Conservation (phyloP, 2,329 filamentous ascomycete species). For the Hymenoscyphus albidus region DNA sequence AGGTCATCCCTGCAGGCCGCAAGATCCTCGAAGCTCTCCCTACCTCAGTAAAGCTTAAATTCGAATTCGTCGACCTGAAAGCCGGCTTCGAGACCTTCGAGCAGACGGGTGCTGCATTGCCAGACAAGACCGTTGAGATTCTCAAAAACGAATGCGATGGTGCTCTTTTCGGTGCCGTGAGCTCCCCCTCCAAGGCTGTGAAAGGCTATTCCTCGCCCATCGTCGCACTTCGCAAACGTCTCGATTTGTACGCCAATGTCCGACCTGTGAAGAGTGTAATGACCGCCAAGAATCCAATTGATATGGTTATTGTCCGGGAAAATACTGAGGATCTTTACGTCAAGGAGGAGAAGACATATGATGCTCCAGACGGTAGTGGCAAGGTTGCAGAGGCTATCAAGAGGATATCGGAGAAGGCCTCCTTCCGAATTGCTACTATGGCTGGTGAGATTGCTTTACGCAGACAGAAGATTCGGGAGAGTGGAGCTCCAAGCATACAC, state of each 20-base stretch:
- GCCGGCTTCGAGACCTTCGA: slow-evolving; percentile 94
- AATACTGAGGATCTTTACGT: slow-evolving; percentile 95
- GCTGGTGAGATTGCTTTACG: slow-evolving; percentile 91
- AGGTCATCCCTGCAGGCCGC: slow-evolving; percentile 94
- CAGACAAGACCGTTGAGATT: slow-evolving; percentile 85
- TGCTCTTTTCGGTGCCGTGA: slow-evolving; percentile 93
- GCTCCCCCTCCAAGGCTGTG: slow-evolving; percentile 83
- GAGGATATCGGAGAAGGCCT: slow-evolving; percentile 85
- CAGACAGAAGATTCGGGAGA: slow-evolving; percentile 72
- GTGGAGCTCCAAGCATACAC: slow-evolving; percentile 57
- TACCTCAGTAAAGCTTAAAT: slow-evolving; percentile 83
- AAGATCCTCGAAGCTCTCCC: slow-evolving; percentile 90
- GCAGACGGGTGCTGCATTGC: slow-evolving; percentile 80
- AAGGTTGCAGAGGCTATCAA: slow-evolving; percentile 97
- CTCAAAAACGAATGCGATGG: slow-evolving; percentile 90
- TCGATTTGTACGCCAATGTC: slow-evolving; percentile 96
- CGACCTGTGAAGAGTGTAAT: slow-evolving; percentile 84
- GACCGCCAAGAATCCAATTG: slow-evolving; percentile 59
- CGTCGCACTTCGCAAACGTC: slow-evolving; percentile 89
- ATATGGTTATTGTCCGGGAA: slow-evolving; percentile 97
- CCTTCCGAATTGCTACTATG: slow-evolving; percentile 82
- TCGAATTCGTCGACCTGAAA: slow-evolving; percentile 89
- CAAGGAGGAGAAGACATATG: slow-evolving; percentile 86
- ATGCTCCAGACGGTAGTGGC: slow-evolving; percentile 62
- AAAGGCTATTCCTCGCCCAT: slow-evolving; percentile 88